Evolutionary conservation across 2,329 filamentous ascomycete genomes (phyloP), one percentile per base, ranked within the genome.

Genomic region (Fonsecaea pugnacius): DNA sequence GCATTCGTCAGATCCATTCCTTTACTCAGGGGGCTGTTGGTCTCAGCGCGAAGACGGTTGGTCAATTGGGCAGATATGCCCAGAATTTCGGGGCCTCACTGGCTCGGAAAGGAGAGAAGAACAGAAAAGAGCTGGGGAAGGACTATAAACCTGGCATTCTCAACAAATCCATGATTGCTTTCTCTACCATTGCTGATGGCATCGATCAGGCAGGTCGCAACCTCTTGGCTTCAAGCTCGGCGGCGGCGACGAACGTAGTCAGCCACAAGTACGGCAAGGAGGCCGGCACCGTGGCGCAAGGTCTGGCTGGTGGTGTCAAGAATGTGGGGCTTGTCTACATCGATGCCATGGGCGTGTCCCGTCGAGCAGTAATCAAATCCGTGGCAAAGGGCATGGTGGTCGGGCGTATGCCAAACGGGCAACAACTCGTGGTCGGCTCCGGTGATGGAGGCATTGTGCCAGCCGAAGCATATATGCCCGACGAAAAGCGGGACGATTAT

Each of bases 311-410:
- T 4, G 94, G 93, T 27, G 88, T 97, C 72, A 96, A 95, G 83
- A 99, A 98, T 70, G 95, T 98, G 7, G 95, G 93, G 5, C 83
- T 99, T 32, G 95, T 99, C 35, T 99, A 99, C 75, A 96, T 99
- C 66, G 95, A 99, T 72, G 94, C 96, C 1, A 90, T 93, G 0
- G 95, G 95, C 38, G 95, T 99, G 1, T 96, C 91, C 61, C 85
- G 95, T 48, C 87, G 89, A 66, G 95, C 95, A 0, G 87, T 99
- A 50, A 85, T 99, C 74, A 99, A 97, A 82, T 91, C 90, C 48
- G 95, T 98, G 1, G 95, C 93, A 21, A 97, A 96, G 81, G 92
- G 95, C 46, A 98, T 99, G 95, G 78, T 82, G 2, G 78, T 82
- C 38, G 81, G 80, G 24, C 77, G 76, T 40, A 81, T 82, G 78